Evolutionary conservation across 768 basidiomycete genomes (phyloP), one percentile per base, ranked within the genome.

Genomic region (Hygrophorus pudorinus): DNA sequence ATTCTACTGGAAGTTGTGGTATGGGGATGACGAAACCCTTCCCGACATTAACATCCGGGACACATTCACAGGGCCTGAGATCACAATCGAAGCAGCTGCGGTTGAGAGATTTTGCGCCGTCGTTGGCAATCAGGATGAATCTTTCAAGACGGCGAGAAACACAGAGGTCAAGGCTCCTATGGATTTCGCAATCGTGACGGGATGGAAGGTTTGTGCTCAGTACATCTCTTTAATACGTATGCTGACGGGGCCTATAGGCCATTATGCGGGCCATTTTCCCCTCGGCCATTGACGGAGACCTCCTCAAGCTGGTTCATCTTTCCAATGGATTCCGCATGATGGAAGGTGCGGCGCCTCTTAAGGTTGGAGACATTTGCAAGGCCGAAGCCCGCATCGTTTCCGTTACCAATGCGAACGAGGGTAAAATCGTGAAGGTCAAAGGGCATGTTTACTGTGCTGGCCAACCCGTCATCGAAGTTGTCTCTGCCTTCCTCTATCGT

Each of bases 201-300:
- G 94, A 37, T 99, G 96, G 96, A 81, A 94, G 83, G 92, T 91
- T 59, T 48, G 83, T 64, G 41, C 34, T 21, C 20, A 45, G 30
- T 17, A 1, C 38, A 13, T 14, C 5, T 38, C 44, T 33, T 29
- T 44, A 21, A 28, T 43, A 38, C 14, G 44, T 21, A 42, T 52
- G 33, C 28, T 42, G 33, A 40, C 41, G 11, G n/a, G 42, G 32
- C 47, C 48, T 44, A 0, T 52, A 94, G 91, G 87, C 93, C n/a
- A 98, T 99, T 65, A 99, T 98, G 85, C 90, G 87, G 61, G 81
- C 92, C 1, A 94, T 98, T 64, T 99, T 99, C 79, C 96, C 96
- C 5, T 59, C 72, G 10, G 64, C 78, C 9, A 89, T 99, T 58
- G 88, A 98, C 51, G 96, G 94, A 1, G 94, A 99, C 61, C 67